Evolutionary conservation across 2,329 filamentous ascomycete genomes (phyloP), one percentile per base, ranked within the genome.

Genomic region (Colletotrichum melonis): DNA sequence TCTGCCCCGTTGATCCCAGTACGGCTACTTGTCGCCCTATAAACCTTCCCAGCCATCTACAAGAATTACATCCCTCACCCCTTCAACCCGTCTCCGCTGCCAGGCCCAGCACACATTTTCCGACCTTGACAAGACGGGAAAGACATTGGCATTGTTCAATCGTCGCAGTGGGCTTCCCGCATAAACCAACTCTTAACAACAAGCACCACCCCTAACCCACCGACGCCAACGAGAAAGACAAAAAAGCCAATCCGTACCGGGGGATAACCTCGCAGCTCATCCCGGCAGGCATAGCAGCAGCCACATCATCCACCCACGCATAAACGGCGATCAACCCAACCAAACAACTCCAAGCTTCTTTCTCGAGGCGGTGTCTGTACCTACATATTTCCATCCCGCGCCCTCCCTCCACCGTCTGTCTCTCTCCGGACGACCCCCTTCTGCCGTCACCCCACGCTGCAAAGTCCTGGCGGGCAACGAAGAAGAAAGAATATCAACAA

Each of bases 291-390:
- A 26, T 59, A 73, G 32, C 30, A 35, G 22, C 35, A 69, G 66
- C 60, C 70, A 72, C 65, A 68, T 73, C 70, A 73, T 56, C 55
- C 55, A 57, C 54, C 63, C 54, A 60, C 67, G 66, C 66, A 69
- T 49, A 72, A 69, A 42, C 64, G 35, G 28, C 69, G 16, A 72
- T 68, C 69, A 72, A 58, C 57, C 69, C 35, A 56, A 49, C 14
- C 49, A 26, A 28, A 19, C 32, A 2, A 12, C 26, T 35, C 16
- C 26, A 32, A 42, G 42, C 35, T 28, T 49, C 24, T 14, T 12
- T 22, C 32, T 12, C 22, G 19, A 70, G 63, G 67, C 26, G 28
- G 55, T 63, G 63, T 68, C 28, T 64, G 55, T 65, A 65, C 66
- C 46, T 73, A 69, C 60, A 65, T 65, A 72, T 66, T 55, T 55